A percentile compares a stretch with the other conserved stretches of the same genome.
These are phyloP conservation scores for Solanum hybrid DNA, from an alignment of 305 asterid species.

Conservation along the genomic window DNA sequence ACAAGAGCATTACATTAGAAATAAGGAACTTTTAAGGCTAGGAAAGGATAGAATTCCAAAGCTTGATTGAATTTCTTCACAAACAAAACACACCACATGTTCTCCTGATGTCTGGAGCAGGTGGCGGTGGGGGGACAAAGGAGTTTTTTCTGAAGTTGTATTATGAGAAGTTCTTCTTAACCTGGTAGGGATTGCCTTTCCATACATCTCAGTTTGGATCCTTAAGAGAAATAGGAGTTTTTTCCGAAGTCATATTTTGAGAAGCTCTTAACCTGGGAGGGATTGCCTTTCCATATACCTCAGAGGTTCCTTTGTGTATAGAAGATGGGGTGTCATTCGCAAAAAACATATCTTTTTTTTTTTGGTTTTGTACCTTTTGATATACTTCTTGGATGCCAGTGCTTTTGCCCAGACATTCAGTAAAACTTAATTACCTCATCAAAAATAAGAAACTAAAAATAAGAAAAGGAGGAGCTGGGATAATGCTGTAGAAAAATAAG, in stretches of 20 bases:
- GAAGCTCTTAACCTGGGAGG: neutral
- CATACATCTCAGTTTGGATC: neutral
- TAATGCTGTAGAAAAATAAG: neutral
- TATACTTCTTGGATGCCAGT: neutral
- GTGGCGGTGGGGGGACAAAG: neutral
- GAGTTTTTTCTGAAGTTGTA: neutral
- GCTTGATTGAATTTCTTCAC: neutral
- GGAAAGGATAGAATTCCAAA: neutral
- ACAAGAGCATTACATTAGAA: neutral
- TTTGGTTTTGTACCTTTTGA: neutral
- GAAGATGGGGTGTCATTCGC: neutral
- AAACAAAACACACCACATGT: neutral
- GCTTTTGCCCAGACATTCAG: neutral
- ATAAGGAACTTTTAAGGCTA: neutral
- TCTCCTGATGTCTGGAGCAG: neutral
- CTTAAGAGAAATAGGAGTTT: neutral
- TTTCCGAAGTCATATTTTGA: neutral
- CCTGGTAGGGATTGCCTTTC: neutral
- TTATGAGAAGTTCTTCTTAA: neutral
- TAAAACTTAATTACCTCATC: neutral
- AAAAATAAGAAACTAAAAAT: neutral
- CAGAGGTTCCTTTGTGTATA: neutral
- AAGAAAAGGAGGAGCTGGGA: neutral
- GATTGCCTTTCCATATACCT: neutral
- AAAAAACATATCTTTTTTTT: neutral